Conservation (phyloP, 306 rosid genomes). For the Trifolium pratense region DNA sequence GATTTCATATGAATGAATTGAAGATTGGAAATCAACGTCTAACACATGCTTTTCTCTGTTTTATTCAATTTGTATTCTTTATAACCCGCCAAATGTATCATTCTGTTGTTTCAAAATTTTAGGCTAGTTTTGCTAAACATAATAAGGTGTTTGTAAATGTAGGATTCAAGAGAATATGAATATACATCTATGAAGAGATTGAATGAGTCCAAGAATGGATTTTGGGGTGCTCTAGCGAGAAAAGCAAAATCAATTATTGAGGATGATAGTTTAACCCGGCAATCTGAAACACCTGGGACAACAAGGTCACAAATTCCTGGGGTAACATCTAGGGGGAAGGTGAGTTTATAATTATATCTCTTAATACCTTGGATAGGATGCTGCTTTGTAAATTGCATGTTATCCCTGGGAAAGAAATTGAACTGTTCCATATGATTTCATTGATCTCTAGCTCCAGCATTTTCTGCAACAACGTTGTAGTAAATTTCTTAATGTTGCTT, state of each 20-base stretch:
- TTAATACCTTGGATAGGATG: conserved; percentile 23
- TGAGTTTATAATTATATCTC: conserved; percentile 48
- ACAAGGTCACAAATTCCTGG: conserved; percentile 51
- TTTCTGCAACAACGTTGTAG: conserved; percentile 7
- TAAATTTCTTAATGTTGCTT: conserved; percentile 8
- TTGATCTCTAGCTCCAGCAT: neutral
- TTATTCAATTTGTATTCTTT: conserved; percentile 9
- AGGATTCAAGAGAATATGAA: conserved; percentile 67
- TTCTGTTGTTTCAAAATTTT: conserved; percentile 12
- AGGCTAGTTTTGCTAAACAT: conserved; percentile 24
- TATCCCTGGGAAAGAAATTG: neutral
- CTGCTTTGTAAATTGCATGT: conserved; percentile 23
- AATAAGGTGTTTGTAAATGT: conserved; percentile 38
- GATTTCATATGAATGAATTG: conserved; percentile 2
- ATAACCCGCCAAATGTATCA: neutral
- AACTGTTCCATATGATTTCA: conserved; percentile 24
- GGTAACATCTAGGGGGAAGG: conserved; percentile 65
- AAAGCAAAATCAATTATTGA: conserved; percentile 89
- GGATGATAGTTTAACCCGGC: conserved; percentile 61
- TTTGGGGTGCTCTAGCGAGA: conserved; percentile 91
- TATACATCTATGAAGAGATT: conserved; percentile 76
- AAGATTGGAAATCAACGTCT: conserved; percentile 29
- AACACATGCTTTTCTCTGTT: conserved; percentile 8
- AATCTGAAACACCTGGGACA: conserved; percentile 52
- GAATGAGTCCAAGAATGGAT: conserved; percentile 84